Conservation (phyloP, 1,284 basidiomycete genomes). For the Neonothopanus nambi region DNA sequence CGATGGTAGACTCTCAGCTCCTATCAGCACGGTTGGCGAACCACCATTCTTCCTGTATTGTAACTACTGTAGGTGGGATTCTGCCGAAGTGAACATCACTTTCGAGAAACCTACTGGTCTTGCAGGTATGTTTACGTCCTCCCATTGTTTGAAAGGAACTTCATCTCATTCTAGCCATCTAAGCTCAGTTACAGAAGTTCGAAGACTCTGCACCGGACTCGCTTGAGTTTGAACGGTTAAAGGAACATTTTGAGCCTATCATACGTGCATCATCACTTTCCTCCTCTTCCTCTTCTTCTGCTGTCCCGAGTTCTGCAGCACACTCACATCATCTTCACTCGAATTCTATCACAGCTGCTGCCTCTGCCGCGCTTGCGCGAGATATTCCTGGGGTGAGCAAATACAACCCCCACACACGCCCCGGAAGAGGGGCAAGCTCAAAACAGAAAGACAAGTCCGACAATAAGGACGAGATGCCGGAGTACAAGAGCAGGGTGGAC, state of each 20-base stretch:
- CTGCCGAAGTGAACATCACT: constrained; percentile 83
- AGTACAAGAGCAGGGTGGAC: constrained; percentile 72
- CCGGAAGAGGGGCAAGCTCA: constrained; percentile 36
- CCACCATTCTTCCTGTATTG: constrained; percentile 92
- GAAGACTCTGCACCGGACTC: constrained; percentile 85
- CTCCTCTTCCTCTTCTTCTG: constrained; percentile 51
- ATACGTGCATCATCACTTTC: constrained; percentile 73
- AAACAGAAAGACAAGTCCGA: constrained; percentile 60
- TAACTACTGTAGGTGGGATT: constrained; percentile 94
- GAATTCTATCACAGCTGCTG: constrained; percentile 82
- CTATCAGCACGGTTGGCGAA: constrained; percentile 65
- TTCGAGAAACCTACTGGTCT: constrained; percentile 97
- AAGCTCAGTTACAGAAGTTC: constrained; percentile 86
- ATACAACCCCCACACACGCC: constrained; percentile 65
- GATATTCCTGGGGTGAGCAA: constrained; percentile 78
- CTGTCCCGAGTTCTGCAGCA: constrained; percentile 41
- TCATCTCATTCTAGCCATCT: constrained; percentile 5
- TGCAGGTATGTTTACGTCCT: constrained; percentile 57
- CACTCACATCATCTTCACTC: constrained; percentile 70
- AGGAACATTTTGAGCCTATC: constrained; percentile 93
- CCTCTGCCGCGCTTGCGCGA: constrained; percentile 78
- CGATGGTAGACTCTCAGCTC: constrained; percentile 50
- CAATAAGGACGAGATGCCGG: constrained; percentile 72
- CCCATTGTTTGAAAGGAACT: background rate
- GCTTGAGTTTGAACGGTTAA: constrained; percentile 87